phyloP scores from a whole-genome alignment of 306 rosid species.

The Castanea crenata region DNA sequence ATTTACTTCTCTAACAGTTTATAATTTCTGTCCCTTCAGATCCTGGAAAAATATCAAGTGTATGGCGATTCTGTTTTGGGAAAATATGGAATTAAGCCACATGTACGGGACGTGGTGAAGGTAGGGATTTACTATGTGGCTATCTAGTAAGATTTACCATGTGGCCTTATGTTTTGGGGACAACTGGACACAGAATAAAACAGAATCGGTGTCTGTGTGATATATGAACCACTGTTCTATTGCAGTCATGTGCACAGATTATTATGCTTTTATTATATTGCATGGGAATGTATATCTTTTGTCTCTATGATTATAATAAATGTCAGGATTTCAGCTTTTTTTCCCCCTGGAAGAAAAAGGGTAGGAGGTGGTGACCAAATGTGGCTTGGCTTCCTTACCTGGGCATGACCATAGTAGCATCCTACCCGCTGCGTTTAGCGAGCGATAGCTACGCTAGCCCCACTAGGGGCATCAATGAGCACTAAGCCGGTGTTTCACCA shows the following conservation, averaged over 20 bases:
- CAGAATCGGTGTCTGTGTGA: too few species aligned
- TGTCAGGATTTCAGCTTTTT: neutral
- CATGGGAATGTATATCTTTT: neutral
- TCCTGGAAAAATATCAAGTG: constrained; percentile 74
- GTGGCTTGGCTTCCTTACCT: too few species aligned
- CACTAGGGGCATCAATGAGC: too few species aligned
- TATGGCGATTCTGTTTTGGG: constrained; percentile 84
- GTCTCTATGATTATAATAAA: neutral
- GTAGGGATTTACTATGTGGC: constrained; percentile 30
- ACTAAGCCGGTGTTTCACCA: too few species aligned
- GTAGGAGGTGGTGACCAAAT: too few species aligned
- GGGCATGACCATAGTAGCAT: fast-evolving
- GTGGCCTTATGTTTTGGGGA: neutral
- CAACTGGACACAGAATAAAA: neutral
- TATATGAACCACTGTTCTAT: neutral
- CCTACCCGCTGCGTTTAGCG: too few species aligned
- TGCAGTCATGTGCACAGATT: neutral
- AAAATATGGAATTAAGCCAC: constrained; percentile 68
- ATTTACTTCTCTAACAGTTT: neutral
- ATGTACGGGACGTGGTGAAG: constrained; percentile 78
- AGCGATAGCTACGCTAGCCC: too few species aligned
- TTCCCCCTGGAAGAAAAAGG: too few species aligned
- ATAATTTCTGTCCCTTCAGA: constrained; percentile 33
- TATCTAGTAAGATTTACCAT: neutral
- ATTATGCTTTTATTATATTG: neutral